phyloP scores from a whole-genome alignment of 2,329 filamentous ascomycete species.

The Fusarium nurragi region DNA sequence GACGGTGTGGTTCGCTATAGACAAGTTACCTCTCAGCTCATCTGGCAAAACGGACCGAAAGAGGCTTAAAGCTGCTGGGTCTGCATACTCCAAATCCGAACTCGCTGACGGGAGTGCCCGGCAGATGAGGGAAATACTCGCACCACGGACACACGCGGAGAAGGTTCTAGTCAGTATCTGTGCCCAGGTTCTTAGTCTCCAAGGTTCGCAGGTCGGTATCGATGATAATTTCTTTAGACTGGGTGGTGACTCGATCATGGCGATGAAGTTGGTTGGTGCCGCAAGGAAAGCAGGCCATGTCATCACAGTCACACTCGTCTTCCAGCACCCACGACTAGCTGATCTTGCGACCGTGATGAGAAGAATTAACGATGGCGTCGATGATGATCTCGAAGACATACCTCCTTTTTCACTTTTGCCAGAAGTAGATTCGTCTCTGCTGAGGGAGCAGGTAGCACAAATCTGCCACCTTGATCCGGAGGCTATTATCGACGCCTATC shows the following conservation, averaged over 20 bases:
- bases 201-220: slow-evolving; percentile 37
- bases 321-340: slow-evolving; percentile 42
- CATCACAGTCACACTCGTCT: slow-evolving; percentile 44
- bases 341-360: not conserved
- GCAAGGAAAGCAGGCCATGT: slow-evolving; percentile 49
- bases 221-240: slow-evolving; percentile 17
- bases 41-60: slow-evolving; percentile 35
- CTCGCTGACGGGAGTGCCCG: not conserved
- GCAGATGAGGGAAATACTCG: slow-evolving; percentile 45
- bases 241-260: slow-evolving; percentile 24
- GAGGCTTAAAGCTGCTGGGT: not conserved
- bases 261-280: slow-evolving; percentile 54
- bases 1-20: slow-evolving; percentile 17
- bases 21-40: slow-evolving; percentile 18
- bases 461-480: not conserved
- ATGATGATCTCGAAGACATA: not conserved
- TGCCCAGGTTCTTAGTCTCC: not conserved
- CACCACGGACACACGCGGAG: not conserved
- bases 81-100: slow-evolving; percentile 38
- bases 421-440: not conserved
- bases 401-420: not conserved
- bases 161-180: not conserved
- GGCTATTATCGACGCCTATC: slow-evolving; percentile 46
- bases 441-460: not conserved
- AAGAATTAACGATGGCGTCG: not conserved